phyloP scores from a whole-genome alignment of 768 basidiomycete species.

The Boletales sp. region DNA sequence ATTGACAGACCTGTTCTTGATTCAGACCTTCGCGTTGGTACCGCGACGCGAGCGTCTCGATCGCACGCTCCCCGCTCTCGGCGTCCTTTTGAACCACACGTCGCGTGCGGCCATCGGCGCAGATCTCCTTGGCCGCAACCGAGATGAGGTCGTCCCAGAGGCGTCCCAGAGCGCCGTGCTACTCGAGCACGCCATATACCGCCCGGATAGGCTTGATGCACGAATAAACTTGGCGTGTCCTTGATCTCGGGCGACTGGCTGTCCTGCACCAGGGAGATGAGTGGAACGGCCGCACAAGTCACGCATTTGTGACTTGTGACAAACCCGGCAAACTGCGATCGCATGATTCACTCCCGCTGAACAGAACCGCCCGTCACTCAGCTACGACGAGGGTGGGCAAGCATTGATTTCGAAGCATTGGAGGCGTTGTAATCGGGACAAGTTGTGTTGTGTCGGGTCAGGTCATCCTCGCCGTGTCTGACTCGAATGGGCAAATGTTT shows the following conservation, averaged over 20 bases:
- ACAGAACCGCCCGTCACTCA: too few relatives aligned
- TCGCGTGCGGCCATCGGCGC: slow-evolving; percentile 63
- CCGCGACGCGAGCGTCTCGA: slow-evolving; percentile 65
- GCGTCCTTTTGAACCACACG: slow-evolving; percentile 85
- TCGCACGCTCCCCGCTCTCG: slow-evolving; percentile 79
- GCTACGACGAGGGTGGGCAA: too few relatives aligned
- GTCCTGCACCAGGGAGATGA: slow-evolving; percentile 61
- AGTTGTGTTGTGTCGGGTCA: too few relatives aligned
- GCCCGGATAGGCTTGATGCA: slow-evolving; percentile 78
- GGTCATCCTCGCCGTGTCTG: too few relatives aligned
- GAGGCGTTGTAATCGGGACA: too few relatives aligned
- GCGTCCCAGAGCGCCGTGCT: slow-evolving; percentile 58
- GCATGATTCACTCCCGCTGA: too few relatives aligned
- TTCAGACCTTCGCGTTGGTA: slow-evolving; percentile 58
- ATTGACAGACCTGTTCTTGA: slow-evolving; percentile 70
- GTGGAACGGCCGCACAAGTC: too few relatives aligned
- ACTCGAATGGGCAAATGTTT: too few relatives aligned
- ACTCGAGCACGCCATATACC: slow-evolving; percentile 65
- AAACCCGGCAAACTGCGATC: too few relatives aligned
- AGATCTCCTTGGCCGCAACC: slow-evolving; percentile 79
- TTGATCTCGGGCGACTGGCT: slow-evolving; percentile 81
- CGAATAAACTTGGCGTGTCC: slow-evolving; percentile 73
- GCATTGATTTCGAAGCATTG: too few relatives aligned
- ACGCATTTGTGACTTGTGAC: too few relatives aligned
- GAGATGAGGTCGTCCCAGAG: slow-evolving; percentile 76